Percentiles rank a stretch among this genome's conserved stretches.
phyloP scores from a whole-genome alignment of 2,329 filamentous ascomycete genomes.

The Penicillium aurantiogriseum region DNA sequence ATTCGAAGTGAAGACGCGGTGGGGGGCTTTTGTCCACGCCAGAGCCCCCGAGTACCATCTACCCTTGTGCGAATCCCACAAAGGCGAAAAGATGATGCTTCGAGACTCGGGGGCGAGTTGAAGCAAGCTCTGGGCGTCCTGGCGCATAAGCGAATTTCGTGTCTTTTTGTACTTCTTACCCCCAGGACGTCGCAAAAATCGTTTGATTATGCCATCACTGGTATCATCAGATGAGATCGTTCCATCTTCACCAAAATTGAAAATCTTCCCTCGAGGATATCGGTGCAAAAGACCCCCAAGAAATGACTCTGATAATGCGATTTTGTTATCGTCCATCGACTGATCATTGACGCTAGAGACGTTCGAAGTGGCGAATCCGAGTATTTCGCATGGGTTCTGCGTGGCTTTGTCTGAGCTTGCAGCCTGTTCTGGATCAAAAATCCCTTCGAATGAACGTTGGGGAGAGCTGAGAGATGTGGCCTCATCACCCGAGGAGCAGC shows the following conservation, averaged over 20 bases:
- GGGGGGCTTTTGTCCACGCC: slow-evolving; percentile 22
- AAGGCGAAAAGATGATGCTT: slow-evolving; percentile 26
- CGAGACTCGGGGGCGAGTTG: slow-evolving; percentile 16
- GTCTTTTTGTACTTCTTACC: slow-evolving; percentile 14
- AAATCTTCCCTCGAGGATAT: slow-evolving; percentile 50
- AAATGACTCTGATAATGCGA: slow-evolving; percentile 40
- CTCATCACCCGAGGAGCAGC: slow-evolving; percentile 14
- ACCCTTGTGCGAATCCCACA: slow-evolving; percentile 30
- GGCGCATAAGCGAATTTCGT: slow-evolving; percentile 5
- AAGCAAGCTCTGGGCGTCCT: slow-evolving; percentile 12
- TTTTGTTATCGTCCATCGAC: slow-evolving; percentile 8
- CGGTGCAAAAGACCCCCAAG: slow-evolving; percentile 44
- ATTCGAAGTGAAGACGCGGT: slow-evolving; percentile 18
- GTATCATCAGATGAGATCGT: slow-evolving; percentile 29
- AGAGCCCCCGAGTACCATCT: slow-evolving; percentile 27
- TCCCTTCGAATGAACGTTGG: not conserved
- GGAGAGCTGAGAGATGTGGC: not conserved
- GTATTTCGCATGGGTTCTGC: slow-evolving; percentile 9
- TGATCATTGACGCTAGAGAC: slow-evolving; percentile 29
- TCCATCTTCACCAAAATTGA: slow-evolving; percentile 46
- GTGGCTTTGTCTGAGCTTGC: not conserved
- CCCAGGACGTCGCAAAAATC: slow-evolving; percentile 3
- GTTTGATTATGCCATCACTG: slow-evolving; percentile 8
- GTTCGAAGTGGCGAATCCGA: slow-evolving; percentile 13
- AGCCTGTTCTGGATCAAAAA: not conserved